Evolutionary conservation across 345 rosid genomes (phyloP), one percentile per base, ranked within the genome.

Genomic region (Clausena lansium): DNA sequence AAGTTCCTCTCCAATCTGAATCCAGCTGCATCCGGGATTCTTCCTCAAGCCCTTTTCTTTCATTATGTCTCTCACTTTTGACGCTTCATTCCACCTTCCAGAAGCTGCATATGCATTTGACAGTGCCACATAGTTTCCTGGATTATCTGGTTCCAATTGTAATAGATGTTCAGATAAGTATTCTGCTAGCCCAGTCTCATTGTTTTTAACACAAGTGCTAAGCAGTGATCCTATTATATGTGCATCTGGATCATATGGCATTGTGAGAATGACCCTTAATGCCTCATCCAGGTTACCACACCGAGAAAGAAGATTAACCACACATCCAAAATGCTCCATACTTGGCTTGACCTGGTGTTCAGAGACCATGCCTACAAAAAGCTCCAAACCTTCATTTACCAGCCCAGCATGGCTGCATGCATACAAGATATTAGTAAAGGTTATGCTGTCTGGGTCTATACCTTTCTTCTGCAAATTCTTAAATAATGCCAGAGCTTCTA

Each of bases 11-110:
- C 85, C 83, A 73, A 85, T 78, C 76, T 83, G 84, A 78, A 91
- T 83, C 91, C 90, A 91, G 82, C 94, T 89, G 72, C 88, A 85
- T 73, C 91, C 92, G 9, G 92, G 86, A 33, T 67, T 79, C 83
- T 89, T 91, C 79, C 78, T 82, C 45, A 89, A 70, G 19, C 91
- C 89, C 79, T 83, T 83, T 67, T 61, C 87, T 83, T 87, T 86
- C 93, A 89, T 88, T 66, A 81, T 60, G 69, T 82, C 87, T 81
- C 96, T 80, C 81, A 79, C 62, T 81, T 77, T 76, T 67, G 60
- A 76, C 36, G 84, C 92, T 74, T 81, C 83, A 65, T 78, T 63
- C 92, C 92, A 91, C 76, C 78, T 84, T 81, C 87, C 88, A 60
- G 84, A 82, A 39, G 75, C 77, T 2, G 95, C 92, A 83, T 87